Conservation (phyloP, 768 basidiomycete species). For the Boletus coccyginus region DNA sequence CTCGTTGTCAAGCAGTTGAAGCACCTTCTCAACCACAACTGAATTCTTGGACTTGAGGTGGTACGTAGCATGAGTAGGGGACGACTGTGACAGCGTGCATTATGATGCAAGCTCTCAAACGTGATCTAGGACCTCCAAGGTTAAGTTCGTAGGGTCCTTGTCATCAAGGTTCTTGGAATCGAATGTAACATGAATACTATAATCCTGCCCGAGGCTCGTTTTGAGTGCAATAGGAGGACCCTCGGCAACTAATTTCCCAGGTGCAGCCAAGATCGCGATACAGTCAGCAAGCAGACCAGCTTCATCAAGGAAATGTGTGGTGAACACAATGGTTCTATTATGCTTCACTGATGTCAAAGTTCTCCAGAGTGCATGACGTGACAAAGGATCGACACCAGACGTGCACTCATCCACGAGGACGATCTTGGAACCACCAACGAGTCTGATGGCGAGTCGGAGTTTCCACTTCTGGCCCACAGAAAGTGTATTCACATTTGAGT, state of each 20-base stretch:
- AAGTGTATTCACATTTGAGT: slow-evolving; percentile 61
- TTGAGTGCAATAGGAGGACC: slow-evolving; percentile 77
- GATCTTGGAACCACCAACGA: slow-evolving; percentile 72
- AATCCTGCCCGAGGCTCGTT: slow-evolving; percentile 67
- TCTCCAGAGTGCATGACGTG: slow-evolving; percentile 74
- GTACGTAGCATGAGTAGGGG: slow-evolving; percentile 46
- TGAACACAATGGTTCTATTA: slow-evolving; percentile 69
- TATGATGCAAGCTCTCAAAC: slow-evolving; percentile 47
- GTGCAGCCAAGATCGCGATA: slow-evolving; percentile 72
- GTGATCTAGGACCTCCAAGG: slow-evolving; percentile 35
- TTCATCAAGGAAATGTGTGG: slow-evolving; percentile 81
- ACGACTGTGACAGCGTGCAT: slow-evolving; percentile 40
- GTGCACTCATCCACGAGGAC: slow-evolving; percentile 70
- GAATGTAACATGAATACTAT: slow-evolving; percentile 58
- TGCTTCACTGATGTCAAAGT: slow-evolving; percentile 65
- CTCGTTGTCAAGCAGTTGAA: slow-evolving; percentile 52
- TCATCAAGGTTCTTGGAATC: slow-evolving; percentile 30
- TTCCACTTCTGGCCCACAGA: slow-evolving; percentile 84
- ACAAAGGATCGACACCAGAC: slow-evolving; percentile 80
- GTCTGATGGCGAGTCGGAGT: slow-evolving; percentile 76
- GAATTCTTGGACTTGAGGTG: slow-evolving; percentile 64
- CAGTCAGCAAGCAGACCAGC: slow-evolving; percentile 76
- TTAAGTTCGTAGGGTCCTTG: slow-evolving; percentile 13
- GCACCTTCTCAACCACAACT: slow-evolving; percentile 49
- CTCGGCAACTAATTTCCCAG: slow-evolving; percentile 70